Conservation (phyloP, 768 basidiomycete genomes). For the Rubroboletus satanas region DNA sequence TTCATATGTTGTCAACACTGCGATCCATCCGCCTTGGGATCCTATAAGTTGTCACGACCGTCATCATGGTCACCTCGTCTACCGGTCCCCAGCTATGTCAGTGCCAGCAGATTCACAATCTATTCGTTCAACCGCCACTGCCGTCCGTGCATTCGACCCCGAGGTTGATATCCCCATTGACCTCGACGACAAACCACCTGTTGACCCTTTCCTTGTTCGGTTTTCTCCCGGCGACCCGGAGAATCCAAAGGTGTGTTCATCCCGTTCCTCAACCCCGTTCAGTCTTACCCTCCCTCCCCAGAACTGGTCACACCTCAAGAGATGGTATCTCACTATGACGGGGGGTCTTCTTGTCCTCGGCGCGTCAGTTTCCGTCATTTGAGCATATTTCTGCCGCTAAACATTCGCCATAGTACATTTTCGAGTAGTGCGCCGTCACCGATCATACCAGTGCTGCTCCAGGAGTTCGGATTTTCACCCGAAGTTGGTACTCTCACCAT, state of each 20-base stretch:
- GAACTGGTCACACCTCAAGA: constrained; percentile 46
- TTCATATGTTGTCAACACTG: constrained; percentile 12
- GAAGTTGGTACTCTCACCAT: constrained; percentile 54
- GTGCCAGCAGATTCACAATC: constrained; percentile 14
- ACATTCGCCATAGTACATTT: constrained; percentile 44
- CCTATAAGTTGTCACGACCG: constrained; percentile 11
- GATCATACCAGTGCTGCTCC: constrained; percentile 41
- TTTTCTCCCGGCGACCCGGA: constrained; percentile 37
- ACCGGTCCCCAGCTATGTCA: constrained; percentile 3
- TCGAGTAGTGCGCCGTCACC: constrained; percentile 58
- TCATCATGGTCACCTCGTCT: background rate
- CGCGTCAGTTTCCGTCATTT: constrained; percentile 37
- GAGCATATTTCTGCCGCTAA: background rate
- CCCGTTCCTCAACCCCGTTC: background rate
- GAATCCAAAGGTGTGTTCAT: constrained; percentile 43
- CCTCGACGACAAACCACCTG: constrained; percentile 7
- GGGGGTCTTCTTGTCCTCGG: constrained; percentile 51
- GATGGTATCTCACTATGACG: constrained; percentile 52
- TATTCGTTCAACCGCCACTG: constrained; percentile 9
- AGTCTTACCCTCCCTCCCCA: constrained; percentile 19
- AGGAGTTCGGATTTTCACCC: constrained; percentile 45
- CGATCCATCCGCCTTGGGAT: background rate
- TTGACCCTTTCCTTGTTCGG: constrained; percentile 31
- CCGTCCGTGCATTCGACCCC: constrained; percentile 13
- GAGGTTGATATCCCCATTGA: constrained; percentile 6